phyloP scores from a whole-genome alignment of 257 asterid genomes.

The Misopates orontium region DNA sequence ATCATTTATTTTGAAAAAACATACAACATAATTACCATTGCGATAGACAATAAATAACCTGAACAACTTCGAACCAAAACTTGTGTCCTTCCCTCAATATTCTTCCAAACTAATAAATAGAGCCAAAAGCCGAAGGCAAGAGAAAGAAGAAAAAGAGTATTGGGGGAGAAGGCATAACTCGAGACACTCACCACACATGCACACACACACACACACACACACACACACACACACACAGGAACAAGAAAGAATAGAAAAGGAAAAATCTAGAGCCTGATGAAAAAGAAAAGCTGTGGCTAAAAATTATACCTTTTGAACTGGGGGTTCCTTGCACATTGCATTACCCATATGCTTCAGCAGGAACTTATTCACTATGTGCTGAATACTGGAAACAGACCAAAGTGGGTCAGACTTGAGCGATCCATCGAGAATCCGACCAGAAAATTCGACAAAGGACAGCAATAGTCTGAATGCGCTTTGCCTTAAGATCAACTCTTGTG shows the following conservation, averaged over 20 bases:
- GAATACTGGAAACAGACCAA: slow-evolving; percentile 60
- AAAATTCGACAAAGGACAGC: slow-evolving; percentile 71
- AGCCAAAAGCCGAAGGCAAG: not conserved
- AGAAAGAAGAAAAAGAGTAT: not conserved
- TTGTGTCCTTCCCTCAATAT: not conserved
- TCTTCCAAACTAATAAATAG: not conserved
- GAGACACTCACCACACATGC: not conserved
- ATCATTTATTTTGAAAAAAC: slow-evolving; percentile 15
- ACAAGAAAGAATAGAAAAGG: not conserved
- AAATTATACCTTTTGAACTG: slow-evolving; percentile 69
- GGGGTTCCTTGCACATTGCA: slow-evolving; percentile 74
- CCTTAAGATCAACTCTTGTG: slow-evolving; percentile 74
- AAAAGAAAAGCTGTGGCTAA: slow-evolving; percentile 6
- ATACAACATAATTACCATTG: slow-evolving; percentile 11
- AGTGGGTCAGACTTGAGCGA: slow-evolving; percentile 36
- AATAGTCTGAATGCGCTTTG: slow-evolving; percentile 82
- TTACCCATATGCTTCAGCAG: slow-evolving; percentile 83
- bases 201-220: too few species aligned
- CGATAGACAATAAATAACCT: slow-evolving; percentile 2
- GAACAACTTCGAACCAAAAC: slow-evolving; percentile 5
- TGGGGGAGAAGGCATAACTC: not conserved
- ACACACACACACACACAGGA: not conserved
- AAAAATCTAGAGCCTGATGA: slow-evolving; percentile 14
- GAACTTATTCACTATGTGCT: slow-evolving; percentile 49
- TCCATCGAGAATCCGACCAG: slow-evolving; percentile 48